Percentiles rank a stretch among this genome's conserved stretches.
phyloP scores from a whole-genome alignment of 495 filamentous ascomycete genomes.

The Lophium mytilinum region DNA sequence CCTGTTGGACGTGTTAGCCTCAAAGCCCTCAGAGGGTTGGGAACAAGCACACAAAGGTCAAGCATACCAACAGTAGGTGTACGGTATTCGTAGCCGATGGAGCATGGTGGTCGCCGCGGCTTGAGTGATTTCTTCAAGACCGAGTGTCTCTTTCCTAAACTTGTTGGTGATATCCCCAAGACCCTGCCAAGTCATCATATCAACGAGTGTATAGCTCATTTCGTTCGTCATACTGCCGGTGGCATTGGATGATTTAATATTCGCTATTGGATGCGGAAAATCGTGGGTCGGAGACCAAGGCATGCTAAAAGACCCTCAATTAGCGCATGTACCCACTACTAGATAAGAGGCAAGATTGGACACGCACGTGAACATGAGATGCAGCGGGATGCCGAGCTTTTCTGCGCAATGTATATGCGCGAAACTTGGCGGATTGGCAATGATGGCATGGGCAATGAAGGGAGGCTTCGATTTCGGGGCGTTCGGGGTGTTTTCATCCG shows the following conservation, averaged over 20 bases:
- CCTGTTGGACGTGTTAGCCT: neutral
- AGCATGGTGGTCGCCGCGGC: constrained; percentile 59
- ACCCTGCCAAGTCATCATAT: constrained; percentile 76
- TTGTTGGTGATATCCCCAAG: constrained; percentile 69
- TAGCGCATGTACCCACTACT: no score
- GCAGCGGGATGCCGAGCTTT: constrained; percentile 66
- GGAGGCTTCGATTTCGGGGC: constrained; percentile 38
- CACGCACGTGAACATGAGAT: constrained; percentile 69
- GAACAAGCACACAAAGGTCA: neutral
- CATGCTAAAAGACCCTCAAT: constrained; percentile 40
- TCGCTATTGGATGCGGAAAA: constrained; percentile 67
- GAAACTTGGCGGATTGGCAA: constrained; percentile 78
- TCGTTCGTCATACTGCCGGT: constrained; percentile 58
- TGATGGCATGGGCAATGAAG: constrained; percentile 75
- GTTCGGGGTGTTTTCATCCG: constrained; percentile 31
- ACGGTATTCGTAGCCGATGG: constrained; percentile 58
- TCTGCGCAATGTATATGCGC: constrained; percentile 78
- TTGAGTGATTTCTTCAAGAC: constrained; percentile 57
- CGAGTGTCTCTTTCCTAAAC: constrained; percentile 57
- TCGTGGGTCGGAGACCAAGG: constrained; percentile 55
- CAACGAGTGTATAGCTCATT: constrained; percentile 64
- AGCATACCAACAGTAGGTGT: constrained; percentile 64
- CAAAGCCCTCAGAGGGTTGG: neutral
- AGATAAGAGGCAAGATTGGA: no score
- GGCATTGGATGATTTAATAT: constrained; percentile 53